Evolutionary conservation across 2,329 filamentous ascomycete genomes (phyloP), one percentile per base, ranked within the genome.

Genomic region (Fusarium camptoceras): DNA sequence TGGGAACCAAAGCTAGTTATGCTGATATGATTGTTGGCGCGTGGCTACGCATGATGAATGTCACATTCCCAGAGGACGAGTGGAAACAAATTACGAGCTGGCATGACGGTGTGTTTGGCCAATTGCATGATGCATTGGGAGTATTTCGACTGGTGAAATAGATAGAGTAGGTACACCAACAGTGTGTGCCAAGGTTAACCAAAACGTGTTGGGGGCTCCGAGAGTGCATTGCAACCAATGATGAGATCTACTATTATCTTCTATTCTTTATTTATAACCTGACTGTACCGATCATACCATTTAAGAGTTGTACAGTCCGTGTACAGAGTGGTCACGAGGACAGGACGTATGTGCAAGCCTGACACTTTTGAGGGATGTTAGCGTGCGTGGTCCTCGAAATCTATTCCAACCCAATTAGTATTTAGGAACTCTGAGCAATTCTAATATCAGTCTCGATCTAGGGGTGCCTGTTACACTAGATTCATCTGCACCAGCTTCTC

Each of bases 21-120:
- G 86, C 85, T 2, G 88, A 89, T 71, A 72, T 88, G 1, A 86
- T 89, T 34, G 82, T 89, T 1, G 87, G 86, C 3, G 85, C 78
- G 1, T 89, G 87, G 87, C 58, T 89, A 74, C 78, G 80, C 8
- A 85, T 87, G 82, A 69, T 83, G 55, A 64, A 70, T 6, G 73
- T 42, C 16, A 80, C 78, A 27, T 72, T 88, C 56, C 82, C 82
- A 1, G 55, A 70, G 56, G 64, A 71, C 4, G 86, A 88, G 60
- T 88, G 85, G 85, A 72, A 83, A 63, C 76, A 81, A 55, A 63
- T 86, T 14, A 78, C 72, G 48, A 66, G 73, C 1, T 89, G 86
- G 84, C 82, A 88, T 72, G 80, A 67, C 3, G 85, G 86, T 15
- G 31, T 84, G 6, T 88, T 86, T 80, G 86, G 82, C 3, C 68